Base-by-base conservation (phyloP, 148 eudicot species). In the Nyssa sinensis region DNA sequence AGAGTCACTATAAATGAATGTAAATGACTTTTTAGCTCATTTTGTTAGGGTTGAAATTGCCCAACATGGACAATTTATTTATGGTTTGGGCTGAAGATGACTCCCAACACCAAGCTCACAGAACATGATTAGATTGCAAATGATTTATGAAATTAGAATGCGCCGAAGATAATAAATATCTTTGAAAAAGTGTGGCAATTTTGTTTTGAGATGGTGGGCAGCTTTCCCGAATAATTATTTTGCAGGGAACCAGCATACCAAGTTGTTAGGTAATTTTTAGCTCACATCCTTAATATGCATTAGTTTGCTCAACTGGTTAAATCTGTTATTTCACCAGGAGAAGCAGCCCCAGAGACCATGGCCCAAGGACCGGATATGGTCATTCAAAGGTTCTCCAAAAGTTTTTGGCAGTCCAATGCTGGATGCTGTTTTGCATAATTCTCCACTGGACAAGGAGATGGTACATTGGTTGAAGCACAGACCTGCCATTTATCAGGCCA, bases 361-460 rank as follows among this genome's bases (percentile, higher is more conserved):
- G 99, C 99, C 98, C 1, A 87, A 83, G 69, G 93, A 93, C 66
- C 82, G 85, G 39, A 95, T 95, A 66, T 95, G 97, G 99, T 88
- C 90, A 7, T 95, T 90, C 75, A 84, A 87, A 82, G 82, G 72
- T 69, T 77, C 81, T 27, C 76, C 81, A 21, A 91, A 84, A 81
- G 14, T 88, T 64, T 80, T 95, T 47, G 99, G 98, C 66, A 95
- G 94, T 80, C 99, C 99, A 16, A 93, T 95, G 99, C 73, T 95
- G 59, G 99, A 95, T 75, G 86, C 93, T 34, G 90, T 90, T 41
- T 65, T 93, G 79, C 72, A 84, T 64, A 83, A 89, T 28, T 59
- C 84, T 37, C 73, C 90, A 4, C 58, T 95, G 30, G 96, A 95
- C 70, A 82, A 86, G 75, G 99, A 95, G 72, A 79, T 91, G 93